Evolutionary conservation across 768 basidiomycete species (phyloP).

Genomic region (Lentinula aciculospora): DNA sequence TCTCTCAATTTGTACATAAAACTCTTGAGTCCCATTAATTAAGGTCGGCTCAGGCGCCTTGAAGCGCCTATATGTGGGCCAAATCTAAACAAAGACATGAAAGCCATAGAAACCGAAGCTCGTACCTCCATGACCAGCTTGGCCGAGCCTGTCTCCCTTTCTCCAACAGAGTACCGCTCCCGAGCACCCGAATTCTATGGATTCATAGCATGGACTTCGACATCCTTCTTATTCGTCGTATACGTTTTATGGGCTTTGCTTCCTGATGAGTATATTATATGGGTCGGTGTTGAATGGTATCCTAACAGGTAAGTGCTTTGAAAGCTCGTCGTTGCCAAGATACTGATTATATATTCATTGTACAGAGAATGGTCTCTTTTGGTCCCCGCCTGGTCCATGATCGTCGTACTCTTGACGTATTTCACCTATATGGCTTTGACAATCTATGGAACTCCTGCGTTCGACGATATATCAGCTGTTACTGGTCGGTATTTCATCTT

Average conservation of each 20-base stretch:
- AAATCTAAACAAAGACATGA: too few relatives aligned
- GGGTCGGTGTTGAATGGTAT: slow-evolving; percentile 76
- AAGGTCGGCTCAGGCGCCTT: too few relatives aligned
- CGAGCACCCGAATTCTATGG: slow-evolving; percentile 79
- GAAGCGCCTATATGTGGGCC: too few relatives aligned
- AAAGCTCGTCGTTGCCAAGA: neutral
- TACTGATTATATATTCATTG: slow-evolving; percentile 3
- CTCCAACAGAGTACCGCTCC: slow-evolving; percentile 27
- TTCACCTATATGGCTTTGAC: slow-evolving; percentile 73
- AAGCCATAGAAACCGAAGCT: too few relatives aligned
- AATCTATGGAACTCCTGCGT: slow-evolving; percentile 61
- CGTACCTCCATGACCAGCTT: neutral
- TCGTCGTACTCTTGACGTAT: slow-evolving; percentile 71
- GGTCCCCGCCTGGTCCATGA: slow-evolving; percentile 70
- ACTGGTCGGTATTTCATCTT: slow-evolving; percentile 43
- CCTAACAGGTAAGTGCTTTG: slow-evolving; percentile 62
- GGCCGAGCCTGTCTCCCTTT: slow-evolving; percentile 22
- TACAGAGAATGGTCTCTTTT: slow-evolving; percentile 81
- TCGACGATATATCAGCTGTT: slow-evolving; percentile 59
- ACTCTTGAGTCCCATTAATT: too few relatives aligned
- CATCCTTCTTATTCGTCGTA: slow-evolving; percentile 60
- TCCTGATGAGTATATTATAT: slow-evolving; percentile 63
- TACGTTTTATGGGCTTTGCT: slow-evolving; percentile 80
- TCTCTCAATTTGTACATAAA: too few relatives aligned
- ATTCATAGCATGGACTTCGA: slow-evolving; percentile 83